A percentile compares a stretch with the other conserved stretches of the same genome.
phyloP scores from a whole-genome alignment of 2,329 filamentous ascomycete genomes.

The Peltaster fructicola region DNA sequence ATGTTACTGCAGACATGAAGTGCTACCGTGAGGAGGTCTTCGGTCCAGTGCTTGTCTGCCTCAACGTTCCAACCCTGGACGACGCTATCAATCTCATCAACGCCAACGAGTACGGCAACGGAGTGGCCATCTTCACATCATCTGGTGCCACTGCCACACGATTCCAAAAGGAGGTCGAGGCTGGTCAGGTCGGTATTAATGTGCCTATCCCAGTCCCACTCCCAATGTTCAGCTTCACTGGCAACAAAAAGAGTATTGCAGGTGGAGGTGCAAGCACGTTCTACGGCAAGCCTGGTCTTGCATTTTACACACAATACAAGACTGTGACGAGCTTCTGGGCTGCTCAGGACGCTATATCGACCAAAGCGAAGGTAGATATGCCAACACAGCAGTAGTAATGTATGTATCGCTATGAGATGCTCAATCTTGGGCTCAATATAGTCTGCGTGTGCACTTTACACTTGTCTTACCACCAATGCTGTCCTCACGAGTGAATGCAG shows the following conservation, averaged over 20 bases:
- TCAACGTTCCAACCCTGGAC: conserved; percentile 61
- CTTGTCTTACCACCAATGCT: too few relatives aligned
- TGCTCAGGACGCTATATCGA: conserved; percentile 64
- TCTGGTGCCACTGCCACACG: conserved; percentile 59
- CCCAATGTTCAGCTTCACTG: conserved; percentile 29
- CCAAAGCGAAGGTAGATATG: conserved; percentile 80
- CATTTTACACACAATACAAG: conserved; percentile 96
- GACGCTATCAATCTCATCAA: conserved; percentile 72
- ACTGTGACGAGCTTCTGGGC: conserved; percentile 90
- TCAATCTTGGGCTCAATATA: too few relatives aligned
- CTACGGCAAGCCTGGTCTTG: conserved; percentile 80
- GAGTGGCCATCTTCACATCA: conserved; percentile 67
- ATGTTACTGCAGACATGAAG: conserved; percentile 63
- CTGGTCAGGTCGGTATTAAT: conserved; percentile 74
- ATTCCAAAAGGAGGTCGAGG: conserved; percentile 68
- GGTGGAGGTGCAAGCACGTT: conserved; percentile 87
- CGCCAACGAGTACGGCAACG: conserved; percentile 73
- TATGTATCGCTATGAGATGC: not conserved
- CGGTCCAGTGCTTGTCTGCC: conserved; percentile 64
- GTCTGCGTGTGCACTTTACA: too few relatives aligned
- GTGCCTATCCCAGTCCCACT: conserved; percentile 52
- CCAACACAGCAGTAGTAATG: conserved; percentile 40
- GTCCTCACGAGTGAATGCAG: too few relatives aligned
- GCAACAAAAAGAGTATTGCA: conserved; percentile 72
- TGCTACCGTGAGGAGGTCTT: conserved; percentile 82